phyloP scores from a whole-genome alignment of 2,329 filamentous ascomycete genomes.

The Didymella arachidicola region DNA sequence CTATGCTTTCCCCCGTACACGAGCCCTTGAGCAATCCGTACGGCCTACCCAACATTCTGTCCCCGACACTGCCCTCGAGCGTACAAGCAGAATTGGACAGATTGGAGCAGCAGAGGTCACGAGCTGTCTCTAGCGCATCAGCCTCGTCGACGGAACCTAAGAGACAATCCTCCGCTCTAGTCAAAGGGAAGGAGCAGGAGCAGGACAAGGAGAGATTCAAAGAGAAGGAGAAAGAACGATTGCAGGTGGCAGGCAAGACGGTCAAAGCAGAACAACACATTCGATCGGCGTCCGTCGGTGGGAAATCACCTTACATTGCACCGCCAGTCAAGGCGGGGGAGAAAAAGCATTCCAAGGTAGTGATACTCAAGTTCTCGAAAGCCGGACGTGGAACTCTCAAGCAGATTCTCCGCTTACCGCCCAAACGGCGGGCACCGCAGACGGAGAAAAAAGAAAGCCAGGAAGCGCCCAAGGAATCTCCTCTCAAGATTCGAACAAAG shows the following conservation, averaged over 20 bases:
- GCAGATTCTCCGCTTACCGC: slow-evolving; percentile 43
- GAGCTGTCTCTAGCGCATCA: slow-evolving; percentile 47
- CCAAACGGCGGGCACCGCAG: slow-evolving; percentile 27
- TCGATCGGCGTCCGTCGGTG: slow-evolving; percentile 38
- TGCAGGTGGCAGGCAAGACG: slow-evolving; percentile 30
- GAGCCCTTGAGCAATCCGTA: slow-evolving; percentile 53
- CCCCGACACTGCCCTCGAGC: slow-evolving; percentile 64
- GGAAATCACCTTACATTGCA: slow-evolving; percentile 35
- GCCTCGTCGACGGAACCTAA: slow-evolving; percentile 45
- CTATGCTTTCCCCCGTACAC: slow-evolving; percentile 50
- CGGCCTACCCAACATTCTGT: slow-evolving; percentile 62
- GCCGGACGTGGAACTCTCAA: slow-evolving; percentile 58
- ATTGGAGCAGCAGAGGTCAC: slow-evolving; percentile 48
- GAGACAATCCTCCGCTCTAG: slow-evolving; percentile 28
- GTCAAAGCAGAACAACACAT: slow-evolving; percentile 35
- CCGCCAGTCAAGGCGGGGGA: slow-evolving; percentile 23
- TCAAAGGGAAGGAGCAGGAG: slow-evolving; percentile 25
- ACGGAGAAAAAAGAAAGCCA: slow-evolving; percentile 41
- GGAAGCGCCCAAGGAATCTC: slow-evolving; percentile 30
- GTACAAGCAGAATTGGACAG: slow-evolving; percentile 62
- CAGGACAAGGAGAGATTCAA: slow-evolving; percentile 10
- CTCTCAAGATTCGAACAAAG: slow-evolving; percentile 31
- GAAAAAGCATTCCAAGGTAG: slow-evolving; percentile 47
- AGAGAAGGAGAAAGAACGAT: neutral
- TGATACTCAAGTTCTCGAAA: slow-evolving; percentile 62